These are phyloP conservation scores for Penicillium antarcticum DNA, from an alignment of 495 filamentous ascomycete genomes.

Conservation along the genomic window DNA sequence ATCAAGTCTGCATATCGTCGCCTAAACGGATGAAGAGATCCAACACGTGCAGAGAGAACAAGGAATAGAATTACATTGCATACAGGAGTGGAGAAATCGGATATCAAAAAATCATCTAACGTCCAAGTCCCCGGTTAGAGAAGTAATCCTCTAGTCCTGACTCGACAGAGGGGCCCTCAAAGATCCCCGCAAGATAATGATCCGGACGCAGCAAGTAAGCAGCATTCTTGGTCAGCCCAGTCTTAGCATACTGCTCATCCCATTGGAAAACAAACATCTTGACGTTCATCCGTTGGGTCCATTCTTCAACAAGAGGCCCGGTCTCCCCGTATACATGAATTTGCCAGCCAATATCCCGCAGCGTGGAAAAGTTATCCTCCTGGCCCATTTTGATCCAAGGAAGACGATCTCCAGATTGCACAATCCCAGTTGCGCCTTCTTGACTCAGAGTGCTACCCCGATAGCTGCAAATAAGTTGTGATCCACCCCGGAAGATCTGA, in stretches of 20 bases:
- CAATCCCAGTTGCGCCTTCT: conserved; percentile 3
- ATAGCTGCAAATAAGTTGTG: conserved; percentile 33
- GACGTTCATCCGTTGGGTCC: conserved; percentile 24
- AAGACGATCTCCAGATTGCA: conserved; percentile 34
- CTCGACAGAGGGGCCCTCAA: conserved; percentile 7
- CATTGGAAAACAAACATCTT: conserved; percentile 23
- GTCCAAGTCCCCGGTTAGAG: conserved; percentile 6
- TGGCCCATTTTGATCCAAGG: conserved; percentile 30
- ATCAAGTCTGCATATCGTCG: background rate
- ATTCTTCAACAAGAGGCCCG: conserved; percentile 16
- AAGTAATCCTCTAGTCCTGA: conserved; percentile 15
- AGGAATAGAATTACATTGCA: too few species aligned
- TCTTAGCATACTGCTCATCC: conserved; percentile 19
- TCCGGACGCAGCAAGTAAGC: conserved; percentile 36
- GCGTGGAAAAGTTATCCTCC: conserved; percentile 29
- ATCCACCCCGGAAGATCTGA: conserved; percentile 23
- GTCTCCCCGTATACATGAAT: conserved; percentile 32
- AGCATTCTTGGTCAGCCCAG: conserved; percentile 21
- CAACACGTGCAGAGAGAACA: too few species aligned
- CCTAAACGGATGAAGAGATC: too few species aligned
- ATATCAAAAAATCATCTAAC: background rate
- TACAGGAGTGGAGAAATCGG: conserved; percentile 1
- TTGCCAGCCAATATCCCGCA: conserved; percentile 30
- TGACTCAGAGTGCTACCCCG: conserved; percentile 20
- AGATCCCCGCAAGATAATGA: conserved; percentile 32